Conservation (phyloP, 2,329 filamentous ascomycete genomes). For the Trichoderma sp. region DNA sequence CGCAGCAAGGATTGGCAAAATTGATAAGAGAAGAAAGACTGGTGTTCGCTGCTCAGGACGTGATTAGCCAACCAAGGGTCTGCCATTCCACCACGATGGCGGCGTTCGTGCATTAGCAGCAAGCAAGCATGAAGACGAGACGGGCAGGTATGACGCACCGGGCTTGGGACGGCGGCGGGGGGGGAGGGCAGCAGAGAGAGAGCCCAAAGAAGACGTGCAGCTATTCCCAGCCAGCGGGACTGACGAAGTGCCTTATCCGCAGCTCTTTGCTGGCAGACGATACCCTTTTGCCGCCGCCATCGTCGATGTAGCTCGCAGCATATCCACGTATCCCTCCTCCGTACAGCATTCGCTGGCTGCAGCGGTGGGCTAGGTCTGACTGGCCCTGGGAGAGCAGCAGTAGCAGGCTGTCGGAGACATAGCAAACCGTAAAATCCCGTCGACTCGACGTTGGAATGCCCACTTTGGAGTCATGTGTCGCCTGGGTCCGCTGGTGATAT, state of each 20-base stretch:
- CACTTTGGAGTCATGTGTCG: slow-evolving; percentile 23
- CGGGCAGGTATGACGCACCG: slow-evolving; percentile 21
- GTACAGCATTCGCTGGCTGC: neutral
- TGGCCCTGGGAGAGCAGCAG: neutral
- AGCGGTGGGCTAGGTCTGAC: slow-evolving; percentile 13
- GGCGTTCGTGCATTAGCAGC: slow-evolving; percentile 20
- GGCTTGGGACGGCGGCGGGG: neutral
- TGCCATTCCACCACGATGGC: slow-evolving; percentile 1
- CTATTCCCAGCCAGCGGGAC: slow-evolving; percentile 7
- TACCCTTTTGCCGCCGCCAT: neutral
- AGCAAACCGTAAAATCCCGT: slow-evolving; percentile 18
- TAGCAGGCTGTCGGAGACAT: neutral
- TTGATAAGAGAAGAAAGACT: slow-evolving; percentile 11
- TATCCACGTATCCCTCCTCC: neutral
- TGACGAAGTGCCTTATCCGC: neutral
- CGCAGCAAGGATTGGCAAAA: slow-evolving; percentile 7
- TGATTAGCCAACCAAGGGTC: slow-evolving; percentile 15
- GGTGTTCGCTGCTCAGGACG: neutral
- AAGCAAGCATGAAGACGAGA: slow-evolving; percentile 18
- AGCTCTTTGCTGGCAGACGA: neutral
- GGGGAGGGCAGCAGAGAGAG: neutral
- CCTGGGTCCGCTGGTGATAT: slow-evolving; percentile 22
- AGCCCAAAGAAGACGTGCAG: neutral
- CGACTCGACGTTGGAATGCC: slow-evolving; percentile 10
- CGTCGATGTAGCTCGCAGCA: neutral